These are phyloP conservation scores for Alectoria sarmentosa DNA, from an alignment of 495 filamentous ascomycete species.

Conservation along the genomic window DNA sequence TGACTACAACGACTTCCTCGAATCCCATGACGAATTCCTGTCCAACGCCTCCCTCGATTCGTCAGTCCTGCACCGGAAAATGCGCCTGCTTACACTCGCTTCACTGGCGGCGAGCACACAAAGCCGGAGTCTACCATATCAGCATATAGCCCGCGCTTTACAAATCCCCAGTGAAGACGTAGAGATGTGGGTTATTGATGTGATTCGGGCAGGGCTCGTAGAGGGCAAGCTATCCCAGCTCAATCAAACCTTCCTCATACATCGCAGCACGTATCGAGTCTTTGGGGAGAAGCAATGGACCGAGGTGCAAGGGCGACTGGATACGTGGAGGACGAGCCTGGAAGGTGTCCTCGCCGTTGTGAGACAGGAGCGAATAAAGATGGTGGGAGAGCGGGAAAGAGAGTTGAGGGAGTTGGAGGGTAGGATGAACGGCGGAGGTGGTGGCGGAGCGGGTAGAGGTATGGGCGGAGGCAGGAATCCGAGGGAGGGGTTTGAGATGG, in stretches of 20 bases:
- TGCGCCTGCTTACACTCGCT: conserved; percentile 89
- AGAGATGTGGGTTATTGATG: conserved; percentile 98
- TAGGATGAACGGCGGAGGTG: conserved; percentile 22
- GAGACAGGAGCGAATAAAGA: conserved; percentile 65
- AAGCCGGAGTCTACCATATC: conserved; percentile 79
- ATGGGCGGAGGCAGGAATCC: conserved; percentile 14
- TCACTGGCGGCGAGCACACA: conserved; percentile 76
- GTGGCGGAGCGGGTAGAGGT: conserved; percentile 20
- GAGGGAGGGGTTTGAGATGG: conserved; percentile 26
- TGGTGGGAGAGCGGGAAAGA: conserved; percentile 36
- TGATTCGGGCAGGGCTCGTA: conserved; percentile 87
- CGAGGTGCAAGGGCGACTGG: conserved; percentile 79
- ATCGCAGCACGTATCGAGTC: conserved; percentile 88
- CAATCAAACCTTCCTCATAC: conserved; percentile 85
- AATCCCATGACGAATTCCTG: conserved; percentile 64
- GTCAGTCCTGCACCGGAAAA: conserved; percentile 68
- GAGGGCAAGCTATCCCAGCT: conserved; percentile 92
- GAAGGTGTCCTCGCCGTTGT: conserved; percentile 68
- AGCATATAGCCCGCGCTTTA: conserved; percentile 69
- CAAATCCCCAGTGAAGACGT: conserved; percentile 76
- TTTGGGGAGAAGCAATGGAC: conserved; percentile 98
- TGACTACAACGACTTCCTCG: conserved; percentile 84
- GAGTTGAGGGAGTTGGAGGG: conserved; percentile 27
- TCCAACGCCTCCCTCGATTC: conserved; percentile 61
- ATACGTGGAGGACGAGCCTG: conserved; percentile 79